Conservation (phyloP, 2,329 filamentous ascomycete species). For the Diaporthe amygdali region DNA sequence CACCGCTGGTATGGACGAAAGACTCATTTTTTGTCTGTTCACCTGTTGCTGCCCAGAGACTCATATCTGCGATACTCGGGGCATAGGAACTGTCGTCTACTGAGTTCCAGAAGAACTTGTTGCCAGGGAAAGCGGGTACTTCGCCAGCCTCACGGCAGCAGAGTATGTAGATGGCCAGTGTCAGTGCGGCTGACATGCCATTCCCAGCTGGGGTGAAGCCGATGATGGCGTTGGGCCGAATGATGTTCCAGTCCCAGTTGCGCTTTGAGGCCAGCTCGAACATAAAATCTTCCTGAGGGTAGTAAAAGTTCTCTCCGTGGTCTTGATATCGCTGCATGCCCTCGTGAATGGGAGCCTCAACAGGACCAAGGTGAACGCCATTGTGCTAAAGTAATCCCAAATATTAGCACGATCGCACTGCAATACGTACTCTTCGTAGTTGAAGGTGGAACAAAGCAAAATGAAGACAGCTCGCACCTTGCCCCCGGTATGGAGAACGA, state of each 20-base stretch:
- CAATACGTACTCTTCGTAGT: neutral
- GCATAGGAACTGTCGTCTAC: conserved; percentile 36
- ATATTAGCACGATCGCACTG: conserved; percentile 36
- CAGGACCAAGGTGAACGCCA: conserved; percentile 50
- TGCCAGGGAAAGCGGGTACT: conserved; percentile 31
- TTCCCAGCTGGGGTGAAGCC: conserved; percentile 34
- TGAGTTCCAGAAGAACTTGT: conserved; percentile 34
- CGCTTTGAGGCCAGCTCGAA: conserved; percentile 19
- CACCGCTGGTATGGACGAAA: conserved; percentile 35
- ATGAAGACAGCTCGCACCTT: neutral
- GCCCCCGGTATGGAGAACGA: conserved; percentile 20
- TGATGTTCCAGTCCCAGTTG: conserved; percentile 34
- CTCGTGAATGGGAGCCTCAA: conserved; percentile 49
- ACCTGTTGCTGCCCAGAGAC: conserved; percentile 29
- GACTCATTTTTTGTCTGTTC: conserved; percentile 31
- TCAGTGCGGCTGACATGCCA: conserved; percentile 35
- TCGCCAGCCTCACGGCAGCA: conserved; percentile 32
- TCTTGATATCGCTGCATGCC: conserved; percentile 42
- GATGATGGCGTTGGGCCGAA: conserved; percentile 34
- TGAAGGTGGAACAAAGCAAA: neutral
- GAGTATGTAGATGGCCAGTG: conserved; percentile 33
- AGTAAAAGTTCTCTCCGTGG: conserved; percentile 51
- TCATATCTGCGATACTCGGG: conserved; percentile 33
- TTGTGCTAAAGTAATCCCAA: conserved; percentile 50
- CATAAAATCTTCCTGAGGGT: conserved; percentile 48